Evolutionary conservation across 2,329 filamentous ascomycete species (phyloP).

Genomic region (Plectosphaerella plurivora): DNA sequence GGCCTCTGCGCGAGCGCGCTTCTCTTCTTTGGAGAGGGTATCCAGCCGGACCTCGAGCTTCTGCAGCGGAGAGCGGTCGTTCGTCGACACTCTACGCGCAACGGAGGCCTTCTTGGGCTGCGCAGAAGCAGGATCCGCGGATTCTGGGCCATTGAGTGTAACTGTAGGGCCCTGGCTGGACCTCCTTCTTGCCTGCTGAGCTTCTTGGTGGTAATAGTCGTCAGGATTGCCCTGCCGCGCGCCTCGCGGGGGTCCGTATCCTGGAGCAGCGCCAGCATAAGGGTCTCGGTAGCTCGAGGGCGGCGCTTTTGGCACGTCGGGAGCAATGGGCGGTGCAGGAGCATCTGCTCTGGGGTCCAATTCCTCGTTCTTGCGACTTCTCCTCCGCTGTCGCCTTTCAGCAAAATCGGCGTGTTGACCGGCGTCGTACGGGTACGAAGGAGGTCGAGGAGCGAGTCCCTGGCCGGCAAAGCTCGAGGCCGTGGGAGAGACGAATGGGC

Average conservation of each 20-base stretch:
- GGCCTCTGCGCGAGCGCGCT: slow-evolving; percentile 77
- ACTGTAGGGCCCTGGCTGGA: neutral
- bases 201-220: slow-evolving; percentile 21
- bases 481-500: slow-evolving; percentile 52
- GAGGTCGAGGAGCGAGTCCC: slow-evolving; percentile 54
- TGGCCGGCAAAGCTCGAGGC: slow-evolving; percentile 43
- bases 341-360: slow-evolving; percentile 20
- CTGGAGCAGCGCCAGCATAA: slow-evolving; percentile 31
- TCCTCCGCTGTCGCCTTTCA: slow-evolving; percentile 37
- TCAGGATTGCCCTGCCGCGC: slow-evolving; percentile 20
- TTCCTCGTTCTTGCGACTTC: slow-evolving; percentile 28
- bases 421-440: slow-evolving; percentile 48
- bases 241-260: slow-evolving; percentile 22
- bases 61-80: slow-evolving; percentile 85
- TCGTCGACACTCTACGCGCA: slow-evolving; percentile 61
- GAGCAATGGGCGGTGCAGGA: slow-evolving; percentile 44
- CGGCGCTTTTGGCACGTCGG: slow-evolving; percentile 57
- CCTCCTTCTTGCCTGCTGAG: slow-evolving; percentile 4
- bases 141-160: neutral
- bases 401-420: slow-evolving; percentile 32
- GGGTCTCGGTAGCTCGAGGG: slow-evolving; percentile 53
- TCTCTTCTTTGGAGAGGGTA: slow-evolving; percentile 94
- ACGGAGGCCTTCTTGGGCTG: slow-evolving; percentile 30
- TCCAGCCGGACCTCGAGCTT: slow-evolving; percentile 86
- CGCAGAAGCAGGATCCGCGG: slow-evolving; percentile 10